Conservation (phyloP, 2,329 filamentous ascomycete species). For the Fusarium sp. region DNA sequence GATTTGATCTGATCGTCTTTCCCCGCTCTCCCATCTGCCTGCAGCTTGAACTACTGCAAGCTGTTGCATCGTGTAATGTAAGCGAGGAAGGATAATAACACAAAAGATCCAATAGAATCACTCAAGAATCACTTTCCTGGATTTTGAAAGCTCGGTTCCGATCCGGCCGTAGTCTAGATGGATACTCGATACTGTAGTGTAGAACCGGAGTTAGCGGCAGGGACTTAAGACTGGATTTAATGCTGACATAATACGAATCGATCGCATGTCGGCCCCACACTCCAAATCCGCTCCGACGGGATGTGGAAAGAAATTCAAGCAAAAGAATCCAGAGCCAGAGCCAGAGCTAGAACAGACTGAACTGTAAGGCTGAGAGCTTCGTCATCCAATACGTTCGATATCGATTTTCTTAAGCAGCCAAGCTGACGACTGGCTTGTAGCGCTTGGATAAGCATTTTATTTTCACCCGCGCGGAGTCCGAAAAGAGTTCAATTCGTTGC, state of each 20-base stretch:
- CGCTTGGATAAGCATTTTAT: slow-evolving; percentile 20
- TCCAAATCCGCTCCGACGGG: slow-evolving; percentile 21
- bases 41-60: slow-evolving; percentile 21
- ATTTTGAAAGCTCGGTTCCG: slow-evolving; percentile 34
- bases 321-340: neutral
- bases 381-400: slow-evolving; percentile 20
- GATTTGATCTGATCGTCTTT: neutral
- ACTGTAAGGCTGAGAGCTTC: slow-evolving; percentile 30
- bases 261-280: slow-evolving; percentile 30
- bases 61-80: slow-evolving; percentile 22
- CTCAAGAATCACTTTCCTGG: slow-evolving; percentile 7
- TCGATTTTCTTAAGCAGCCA: neutral
- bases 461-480: slow-evolving; percentile 3
- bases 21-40: slow-evolving; percentile 6
- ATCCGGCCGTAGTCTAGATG: slow-evolving; percentile 24
- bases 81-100: slow-evolving; percentile 5
- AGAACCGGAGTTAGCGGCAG: slow-evolving; percentile 44
- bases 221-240: slow-evolving; percentile 38
- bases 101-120: slow-evolving; percentile 8
- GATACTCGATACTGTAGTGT: neutral
- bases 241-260: slow-evolving; percentile 31
- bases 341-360: neutral
- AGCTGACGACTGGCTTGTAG: slow-evolving; percentile 19
- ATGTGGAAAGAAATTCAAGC: slow-evolving; percentile 29
- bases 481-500: slow-evolving; percentile 1